Base-by-base conservation (phyloP, 129 eudicot species). In the Flaveria linearis region DNA sequence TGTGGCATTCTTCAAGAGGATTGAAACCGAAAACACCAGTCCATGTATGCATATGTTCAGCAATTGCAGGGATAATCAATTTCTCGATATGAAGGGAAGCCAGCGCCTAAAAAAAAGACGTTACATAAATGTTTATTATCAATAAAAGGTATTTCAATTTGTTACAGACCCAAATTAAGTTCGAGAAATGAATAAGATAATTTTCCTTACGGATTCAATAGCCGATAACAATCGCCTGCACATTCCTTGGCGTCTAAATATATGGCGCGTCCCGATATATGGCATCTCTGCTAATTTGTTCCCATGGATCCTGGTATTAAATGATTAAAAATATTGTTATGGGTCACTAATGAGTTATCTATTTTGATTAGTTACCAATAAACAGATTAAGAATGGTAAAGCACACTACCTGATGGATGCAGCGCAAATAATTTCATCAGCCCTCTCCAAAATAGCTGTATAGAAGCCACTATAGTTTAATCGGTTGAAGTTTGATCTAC, bases 171-270 rank as follows among this genome's bases (percentile, higher is more conserved):
- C 1, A 67, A 16, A 42, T 7, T 49, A 60, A 46, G 79, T 61
- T 63, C 12, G 58, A 26, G 22, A 26, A 17, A 28, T 68, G 5
- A 56, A 15, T 69, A 14, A 46, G 11, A 71, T 9, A 64, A 55
- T 18, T 3, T 47, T 30, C 18, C 76, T 80, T 95, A 95, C 99
- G 71, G 86, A 78, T 89, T 95, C 97, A 78, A 95, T 91, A 60
- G 97, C 92, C 55, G 81, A 84, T 45, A 95, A 87, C 73, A 95
- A 85, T 13, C 88, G 89, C 1, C 95, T 86, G 79, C 97, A 95
- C 97, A 91, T 95, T 82, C 99, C 99, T 82, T 91, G 99, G 16
- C 97, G 92, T 79, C 99, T 89, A 69, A 91, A 91, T 41, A 91
- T 87, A 75, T 84, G 90, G 60, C 99, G 97, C 46, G 99, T 95